phyloP scores from a whole-genome alignment of 140 eudicot species.

The Erigeron philadelphicus region DNA sequence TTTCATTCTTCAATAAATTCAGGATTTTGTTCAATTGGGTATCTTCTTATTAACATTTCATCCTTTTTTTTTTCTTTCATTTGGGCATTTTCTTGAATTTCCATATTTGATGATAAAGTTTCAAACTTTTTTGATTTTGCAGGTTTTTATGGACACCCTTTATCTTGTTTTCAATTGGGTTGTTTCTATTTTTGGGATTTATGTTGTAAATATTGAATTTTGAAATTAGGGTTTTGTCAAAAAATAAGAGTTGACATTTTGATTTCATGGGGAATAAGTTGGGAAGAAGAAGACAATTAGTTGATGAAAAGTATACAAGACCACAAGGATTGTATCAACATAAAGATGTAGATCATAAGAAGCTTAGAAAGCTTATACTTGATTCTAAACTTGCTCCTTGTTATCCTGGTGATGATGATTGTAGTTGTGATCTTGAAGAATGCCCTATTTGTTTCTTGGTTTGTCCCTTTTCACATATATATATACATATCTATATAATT shows the following conservation, averaged over 20 bases:
- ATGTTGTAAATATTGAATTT: slow-evolving; percentile 7
- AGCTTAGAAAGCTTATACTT: slow-evolving; percentile 89
- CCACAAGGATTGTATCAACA: slow-evolving; percentile 96
- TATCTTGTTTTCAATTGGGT: neutral
- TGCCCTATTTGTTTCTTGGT: slow-evolving; percentile 99
- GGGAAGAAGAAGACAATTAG: slow-evolving; percentile 78
- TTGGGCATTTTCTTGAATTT: neutral
- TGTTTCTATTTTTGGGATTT: slow-evolving; percentile 1
- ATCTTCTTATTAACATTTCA: slow-evolving; percentile 6
- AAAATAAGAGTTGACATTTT: slow-evolving; percentile 25
- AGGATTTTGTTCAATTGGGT: slow-evolving; percentile 14
- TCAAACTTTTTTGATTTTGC: slow-evolving; percentile 22
- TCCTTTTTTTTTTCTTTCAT: slow-evolving; percentile 9
- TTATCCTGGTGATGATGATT: slow-evolving; percentile 89
- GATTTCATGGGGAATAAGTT: slow-evolving; percentile 88
- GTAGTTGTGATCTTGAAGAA: slow-evolving; percentile 79
- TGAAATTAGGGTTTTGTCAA: slow-evolving; percentile 36
- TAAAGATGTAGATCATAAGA: slow-evolving; percentile 94
- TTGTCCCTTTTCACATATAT: slow-evolving; percentile 20
- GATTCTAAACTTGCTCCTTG: slow-evolving; percentile 96
- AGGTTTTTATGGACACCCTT: slow-evolving; percentile 24
- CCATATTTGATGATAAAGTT: slow-evolving; percentile 3
- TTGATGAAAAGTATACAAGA: slow-evolving; percentile 90
- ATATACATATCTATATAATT: neutral
- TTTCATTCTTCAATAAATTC: slow-evolving; percentile 23